Percentiles rank a stretch among this genome's conserved stretches.
These are phyloP conservation scores for Amoebophrya sp. DNA, from an alignment of 169 alveolate genomes.

Conservation along the genomic window DNA sequence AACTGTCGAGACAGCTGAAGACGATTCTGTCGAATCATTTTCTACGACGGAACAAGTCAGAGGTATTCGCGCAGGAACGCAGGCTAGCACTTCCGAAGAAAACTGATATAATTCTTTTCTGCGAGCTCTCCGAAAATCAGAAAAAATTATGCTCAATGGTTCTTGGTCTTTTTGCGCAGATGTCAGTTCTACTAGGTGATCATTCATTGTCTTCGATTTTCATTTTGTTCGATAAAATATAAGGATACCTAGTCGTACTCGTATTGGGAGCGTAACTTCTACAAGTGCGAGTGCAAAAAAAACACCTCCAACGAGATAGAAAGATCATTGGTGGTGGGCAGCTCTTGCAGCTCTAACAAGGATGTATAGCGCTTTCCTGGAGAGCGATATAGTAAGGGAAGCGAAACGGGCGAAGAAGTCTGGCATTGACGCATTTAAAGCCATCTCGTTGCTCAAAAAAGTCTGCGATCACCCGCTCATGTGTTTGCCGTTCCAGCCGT, in stretches of 20 bases:
- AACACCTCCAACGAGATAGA: too few species aligned
- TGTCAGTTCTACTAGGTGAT: too few species aligned
- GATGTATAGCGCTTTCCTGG: background rate
- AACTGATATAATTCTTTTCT: background rate
- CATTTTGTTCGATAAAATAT: too few species aligned
- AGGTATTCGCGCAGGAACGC: background rate
- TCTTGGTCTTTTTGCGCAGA: too few species aligned
- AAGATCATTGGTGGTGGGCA: too few species aligned
- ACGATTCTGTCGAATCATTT: background rate
- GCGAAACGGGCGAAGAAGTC: background rate
- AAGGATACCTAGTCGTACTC: too few species aligned
- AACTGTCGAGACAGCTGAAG: background rate
- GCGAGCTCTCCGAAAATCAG: background rate
- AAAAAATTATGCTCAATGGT: too few species aligned
- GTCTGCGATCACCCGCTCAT: slow-evolving; percentile 12
- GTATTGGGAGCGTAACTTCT: too few species aligned
- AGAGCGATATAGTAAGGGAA: background rate
- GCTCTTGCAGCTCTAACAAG: too few species aligned
- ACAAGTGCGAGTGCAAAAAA: too few species aligned
- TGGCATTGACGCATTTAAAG: background rate
- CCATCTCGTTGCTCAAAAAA: background rate
- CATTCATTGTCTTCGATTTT: too few species aligned
- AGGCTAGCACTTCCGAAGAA: background rate
- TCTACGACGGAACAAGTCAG: background rate
- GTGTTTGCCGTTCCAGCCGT: background rate